Base-by-base conservation (phyloP, 202 grass and related monocot genomes). In the Dendrocalamus latiflorus region DNA sequence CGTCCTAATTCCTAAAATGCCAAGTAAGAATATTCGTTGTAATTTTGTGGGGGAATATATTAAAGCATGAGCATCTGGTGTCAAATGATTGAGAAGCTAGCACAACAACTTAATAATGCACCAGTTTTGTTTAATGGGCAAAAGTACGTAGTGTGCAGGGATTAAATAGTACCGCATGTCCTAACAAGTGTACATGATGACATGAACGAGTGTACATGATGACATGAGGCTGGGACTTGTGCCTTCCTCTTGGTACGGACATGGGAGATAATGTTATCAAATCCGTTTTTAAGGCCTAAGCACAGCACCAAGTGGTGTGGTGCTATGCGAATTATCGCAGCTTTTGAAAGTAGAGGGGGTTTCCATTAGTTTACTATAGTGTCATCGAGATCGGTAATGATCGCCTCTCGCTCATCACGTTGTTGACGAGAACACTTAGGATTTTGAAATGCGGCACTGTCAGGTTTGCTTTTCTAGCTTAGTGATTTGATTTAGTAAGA, bases 171-270 rank as follows among this genome's bases (percentile, higher is more conserved):
- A 70, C 57, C 47, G 36, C 61, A 60, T 83, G 76, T 51, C 72
- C 78, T 91, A 88, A 91, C 91, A 78, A 94, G 80, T 89, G 75
- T 77, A 25, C 79, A 91, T 89, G 30, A 87, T 94, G 92, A 66
- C 79, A 86, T 76, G 79, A 33, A 33, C 30, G 28, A 30, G 1
- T 89, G 75, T 77, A 30, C 28, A 30, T 30, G 28, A 30, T 30
- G 28, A 30, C 28, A 30, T 30, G 28, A 70, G 67, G 62, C 85
- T 56, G 43, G 54, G 85, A 89, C 59, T 70, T 75, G 15, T 75
- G 68, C 61, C 55, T 83, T 83, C 48, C 54, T 83, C 41, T 81
- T 78, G 22, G 81, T 88, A 90, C 82, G 65, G 68, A 75, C 76
- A 54, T 20, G 28, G 16, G 70, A 72, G 83, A 89, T 75, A 87